Evolutionary conservation across 1,139 yeast genomes (phyloP).

Genomic region (Geotrichum histeridarum): DNA sequence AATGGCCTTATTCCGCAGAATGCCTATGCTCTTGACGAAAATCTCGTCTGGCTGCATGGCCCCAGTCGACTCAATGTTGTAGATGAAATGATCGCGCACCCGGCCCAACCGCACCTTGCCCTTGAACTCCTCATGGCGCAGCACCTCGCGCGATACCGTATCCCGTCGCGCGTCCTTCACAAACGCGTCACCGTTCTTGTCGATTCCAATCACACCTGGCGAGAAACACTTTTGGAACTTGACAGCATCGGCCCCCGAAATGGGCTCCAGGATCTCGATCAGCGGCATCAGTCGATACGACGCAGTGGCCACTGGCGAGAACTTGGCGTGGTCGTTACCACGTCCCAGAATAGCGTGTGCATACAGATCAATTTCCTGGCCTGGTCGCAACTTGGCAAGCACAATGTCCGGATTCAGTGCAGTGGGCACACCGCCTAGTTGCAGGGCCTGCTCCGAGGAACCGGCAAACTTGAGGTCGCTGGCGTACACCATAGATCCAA

Average conservation of each 20-base stretch:
- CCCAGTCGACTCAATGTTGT: conserved; percentile 90
- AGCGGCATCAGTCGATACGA: conserved; percentile 94
- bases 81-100: conserved; percentile 85
- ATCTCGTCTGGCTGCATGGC: conserved; percentile 97
- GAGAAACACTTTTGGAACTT: conserved; percentile 89
- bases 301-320: conserved; percentile 95
- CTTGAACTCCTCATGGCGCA: conserved; percentile 85
- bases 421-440: conserved; percentile 51
- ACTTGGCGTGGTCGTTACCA: conserved; percentile 95
- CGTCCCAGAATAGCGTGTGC: conserved; percentile 89
- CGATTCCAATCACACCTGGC: conserved; percentile 80
- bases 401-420: conserved; percentile 66
- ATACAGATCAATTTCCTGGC: conserved; percentile 86
- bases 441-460: conserved; percentile 77
- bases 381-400: conserved; percentile 89
- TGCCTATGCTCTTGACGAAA: conserved; percentile 81
- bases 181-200: conserved; percentile 64
- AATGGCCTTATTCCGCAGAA: conserved; percentile 79
- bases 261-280: conserved; percentile 70
- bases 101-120: conserved; percentile 90
- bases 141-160: conserved; percentile 93
- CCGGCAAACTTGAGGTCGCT: conserved; percentile 85
- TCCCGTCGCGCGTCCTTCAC: conserved; percentile 88
- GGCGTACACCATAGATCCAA: conserved; percentile 83
- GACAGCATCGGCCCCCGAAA: conserved; percentile 68